phyloP scores from a whole-genome alignment of 495 filamentous ascomycete genomes.

The Talaromyces ruber region DNA sequence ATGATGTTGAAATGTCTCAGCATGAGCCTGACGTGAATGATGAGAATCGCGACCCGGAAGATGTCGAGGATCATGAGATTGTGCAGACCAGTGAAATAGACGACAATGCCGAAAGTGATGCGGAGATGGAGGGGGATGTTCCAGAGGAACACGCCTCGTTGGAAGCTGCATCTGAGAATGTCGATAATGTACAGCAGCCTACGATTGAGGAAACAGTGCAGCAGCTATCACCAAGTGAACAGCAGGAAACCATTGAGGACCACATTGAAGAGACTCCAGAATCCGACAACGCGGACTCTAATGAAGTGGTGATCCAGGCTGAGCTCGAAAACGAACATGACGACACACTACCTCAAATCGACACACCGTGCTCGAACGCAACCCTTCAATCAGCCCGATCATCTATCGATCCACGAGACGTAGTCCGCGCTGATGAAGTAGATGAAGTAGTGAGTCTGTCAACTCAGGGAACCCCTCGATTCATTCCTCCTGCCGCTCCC shows the following conservation, averaged over 20 bases:
- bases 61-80: background rate
- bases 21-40: constrained; percentile 12
- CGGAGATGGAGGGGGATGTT: constrained; percentile 8
- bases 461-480: background rate
- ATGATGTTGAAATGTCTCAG: constrained; percentile 6
- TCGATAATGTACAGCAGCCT: background rate
- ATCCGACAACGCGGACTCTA: constrained; percentile 3
- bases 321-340: constrained; percentile 1
- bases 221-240: background rate
- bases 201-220: background rate
- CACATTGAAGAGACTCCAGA: constrained; percentile 14
- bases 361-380: background rate
- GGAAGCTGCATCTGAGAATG: background rate
- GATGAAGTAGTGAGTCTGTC: background rate
- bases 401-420: background rate
- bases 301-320: background rate
- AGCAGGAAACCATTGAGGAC: constrained; percentile 9
- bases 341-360: background rate
- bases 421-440: constrained; percentile 10
- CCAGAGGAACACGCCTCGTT: constrained; percentile 4
- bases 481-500: constrained; percentile 10
- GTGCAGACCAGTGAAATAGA: background rate
- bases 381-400: background rate
- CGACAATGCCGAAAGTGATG: background rate
- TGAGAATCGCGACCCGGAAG: background rate